These are phyloP conservation scores for Cryptococcus sp. DNA, from an alignment of 1,284 basidiomycete species.

Conservation along the genomic window DNA sequence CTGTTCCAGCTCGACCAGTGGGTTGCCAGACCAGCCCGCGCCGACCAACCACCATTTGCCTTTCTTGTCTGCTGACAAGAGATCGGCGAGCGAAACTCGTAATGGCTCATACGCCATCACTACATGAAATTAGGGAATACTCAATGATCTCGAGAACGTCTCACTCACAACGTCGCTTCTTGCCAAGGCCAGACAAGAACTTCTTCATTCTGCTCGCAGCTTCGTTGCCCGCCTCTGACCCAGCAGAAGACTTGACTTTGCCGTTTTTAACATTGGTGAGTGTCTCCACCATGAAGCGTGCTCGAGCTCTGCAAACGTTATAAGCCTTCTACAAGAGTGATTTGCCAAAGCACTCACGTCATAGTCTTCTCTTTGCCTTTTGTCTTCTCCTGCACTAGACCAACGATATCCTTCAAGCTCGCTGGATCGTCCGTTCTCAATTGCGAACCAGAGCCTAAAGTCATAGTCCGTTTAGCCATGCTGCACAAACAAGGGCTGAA, in stretches of 20 bases:
- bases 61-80: constrained; percentile 77
- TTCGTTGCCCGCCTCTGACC: constrained; percentile 65
- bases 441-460: constrained; percentile 76
- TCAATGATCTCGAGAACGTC: not conserved
- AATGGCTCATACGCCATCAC: constrained; percentile 80
- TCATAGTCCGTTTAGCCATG: not conserved
- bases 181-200: constrained; percentile 70
- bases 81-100: constrained; percentile 78
- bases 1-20: constrained; percentile 65
- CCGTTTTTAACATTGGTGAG: constrained; percentile 88
- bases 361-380: constrained; percentile 61
- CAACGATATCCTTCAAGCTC: constrained; percentile 58
- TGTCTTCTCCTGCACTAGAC: constrained; percentile 70
- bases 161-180: constrained; percentile 68
- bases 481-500: not conserved
- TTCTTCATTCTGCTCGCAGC: constrained; percentile 73
- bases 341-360: constrained; percentile 61
- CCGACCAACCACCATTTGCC: constrained; percentile 99
- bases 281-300: constrained; percentile 90
- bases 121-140: constrained; percentile 40
- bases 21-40: constrained; percentile 92
- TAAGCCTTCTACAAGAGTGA: not conserved
- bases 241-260: constrained; percentile 66
- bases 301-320: constrained; percentile 45
- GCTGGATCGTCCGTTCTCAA: constrained; percentile 67